Evolutionary conservation across 2,329 filamentous ascomycete genomes (phyloP), one percentile per base, ranked within the genome.

Genomic region (Leptographium radiaticola): DNA sequence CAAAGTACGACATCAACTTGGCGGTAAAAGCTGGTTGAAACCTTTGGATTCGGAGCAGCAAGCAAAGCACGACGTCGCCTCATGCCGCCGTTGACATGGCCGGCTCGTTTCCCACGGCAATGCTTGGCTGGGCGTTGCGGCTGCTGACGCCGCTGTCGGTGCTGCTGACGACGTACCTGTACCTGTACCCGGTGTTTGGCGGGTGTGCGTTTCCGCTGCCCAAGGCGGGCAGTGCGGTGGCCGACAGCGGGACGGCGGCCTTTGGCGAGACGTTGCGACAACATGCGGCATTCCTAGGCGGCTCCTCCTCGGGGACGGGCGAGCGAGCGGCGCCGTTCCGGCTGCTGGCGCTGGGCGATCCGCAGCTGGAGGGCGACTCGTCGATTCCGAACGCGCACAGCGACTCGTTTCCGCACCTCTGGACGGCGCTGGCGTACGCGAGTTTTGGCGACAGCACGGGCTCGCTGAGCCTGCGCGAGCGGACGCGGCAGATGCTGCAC

Each of bases 351-450:
- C 79, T 97, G 25, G 91, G 87, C 57, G 91, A 97, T 67, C 91
- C 91, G 6, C 91, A 97, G 67, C 79, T 97, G 53, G 91, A 97
- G 70, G 91, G 91, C 62, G 88, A 95, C 65, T 89, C 86, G 2
- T 89, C 87, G 8, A 83, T 96, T 31, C 86, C 84, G 16, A 76
- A 75, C 52, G 70, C 73, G 39, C 71, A 75, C 58, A 67, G 75
- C 40, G 71, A 74, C 47, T 66, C 71, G 1, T 77, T 83, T 51
- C 77, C 79, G 1, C 77, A 83, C 60, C 61, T 77, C 4, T 69
- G 68, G 53, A 70, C 67, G 58, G 69, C 76, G 20, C 65, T 70
- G 51, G 66, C 67, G 34, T 77, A 77, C 55, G 62, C 73, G 46
- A 73, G 73, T 7, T 77, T 76, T 49, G 67, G 72, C 58, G 70